Evolutionary conservation across 495 filamentous ascomycete species (phyloP).

Genomic region (Daldinia loculata): DNA sequence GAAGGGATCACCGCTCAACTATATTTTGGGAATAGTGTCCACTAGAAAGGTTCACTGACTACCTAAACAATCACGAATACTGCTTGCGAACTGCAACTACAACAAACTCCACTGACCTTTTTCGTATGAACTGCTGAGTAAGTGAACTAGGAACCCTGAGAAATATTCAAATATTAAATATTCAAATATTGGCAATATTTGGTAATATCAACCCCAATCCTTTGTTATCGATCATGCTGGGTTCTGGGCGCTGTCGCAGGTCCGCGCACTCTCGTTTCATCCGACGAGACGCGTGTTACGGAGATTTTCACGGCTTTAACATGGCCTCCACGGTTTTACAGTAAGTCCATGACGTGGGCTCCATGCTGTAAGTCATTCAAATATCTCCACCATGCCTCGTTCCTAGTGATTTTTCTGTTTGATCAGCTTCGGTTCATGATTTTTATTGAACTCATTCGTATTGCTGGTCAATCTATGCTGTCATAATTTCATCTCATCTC

Average conservation of each 20-base stretch:
- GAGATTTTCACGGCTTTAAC: conserved; percentile 10
- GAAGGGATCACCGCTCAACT: conserved; percentile 22
- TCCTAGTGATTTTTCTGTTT: conserved; percentile 8
- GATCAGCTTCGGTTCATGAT: conserved; percentile 8
- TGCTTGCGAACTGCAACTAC: background rate
- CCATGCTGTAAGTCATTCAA: conserved; percentile 20
- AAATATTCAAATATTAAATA: background rate
- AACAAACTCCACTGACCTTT: background rate
- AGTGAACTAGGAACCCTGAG: background rate
- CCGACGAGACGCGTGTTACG: conserved; percentile 21
- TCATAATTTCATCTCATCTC: conserved; percentile 14
- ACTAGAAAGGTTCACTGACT: background rate
- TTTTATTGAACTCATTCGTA: conserved; percentile 17
- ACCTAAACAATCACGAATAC: background rate
- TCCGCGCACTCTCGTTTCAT: conserved; percentile 34
- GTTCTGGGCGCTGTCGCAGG: conserved; percentile 39
- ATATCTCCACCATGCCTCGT: conserved; percentile 24
- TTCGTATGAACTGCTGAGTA: background rate
- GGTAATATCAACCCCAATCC: background rate
- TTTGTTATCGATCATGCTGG: conserved; percentile 1
- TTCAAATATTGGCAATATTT: background rate
- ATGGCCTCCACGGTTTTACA: background rate
- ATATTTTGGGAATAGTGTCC: background rate
- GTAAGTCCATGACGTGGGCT: background rate
- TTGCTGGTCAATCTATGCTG: conserved; percentile 38